phyloP scores from a whole-genome alignment of 768 basidiomycete species.

The Amanita pallidorosea region DNA sequence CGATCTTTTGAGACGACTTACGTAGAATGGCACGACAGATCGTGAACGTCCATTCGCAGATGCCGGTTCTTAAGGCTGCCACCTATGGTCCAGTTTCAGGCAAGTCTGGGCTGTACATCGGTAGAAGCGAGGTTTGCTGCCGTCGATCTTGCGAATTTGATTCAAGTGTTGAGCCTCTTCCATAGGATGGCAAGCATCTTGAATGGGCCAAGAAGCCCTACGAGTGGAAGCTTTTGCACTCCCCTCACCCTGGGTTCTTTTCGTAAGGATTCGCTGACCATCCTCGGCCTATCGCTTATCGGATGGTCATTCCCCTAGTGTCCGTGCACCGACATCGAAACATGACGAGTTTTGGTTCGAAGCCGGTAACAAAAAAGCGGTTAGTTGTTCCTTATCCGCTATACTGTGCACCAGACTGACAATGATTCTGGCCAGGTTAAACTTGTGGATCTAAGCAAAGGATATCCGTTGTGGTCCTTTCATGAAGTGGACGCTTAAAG shows the following conservation, averaged over 20 bases:
- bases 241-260: background rate
- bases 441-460: background rate
- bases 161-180: too few species aligned
- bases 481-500: background rate
- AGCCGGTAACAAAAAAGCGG: background rate
- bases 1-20: background rate
- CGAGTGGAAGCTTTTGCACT: background rate
- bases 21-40: background rate
- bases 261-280: background rate
- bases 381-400: too few species aligned
- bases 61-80: background rate
- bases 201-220: background rate
- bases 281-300: background rate
- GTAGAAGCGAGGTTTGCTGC: background rate
- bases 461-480: background rate
- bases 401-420: background rate
- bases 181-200: background rate
- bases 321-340: background rate
- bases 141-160: too few species aligned
- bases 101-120: background rate
- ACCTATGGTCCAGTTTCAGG: background rate
- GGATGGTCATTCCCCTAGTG: background rate
- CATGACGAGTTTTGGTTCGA: background rate
- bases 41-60: too few species aligned
- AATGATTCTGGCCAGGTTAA: background rate